Percentiles rank a stretch among this genome's conserved stretches.
phyloP scores from a whole-genome alignment of 192 early-diverging fungal species.

The Rhizophagus prolifer region DNA sequence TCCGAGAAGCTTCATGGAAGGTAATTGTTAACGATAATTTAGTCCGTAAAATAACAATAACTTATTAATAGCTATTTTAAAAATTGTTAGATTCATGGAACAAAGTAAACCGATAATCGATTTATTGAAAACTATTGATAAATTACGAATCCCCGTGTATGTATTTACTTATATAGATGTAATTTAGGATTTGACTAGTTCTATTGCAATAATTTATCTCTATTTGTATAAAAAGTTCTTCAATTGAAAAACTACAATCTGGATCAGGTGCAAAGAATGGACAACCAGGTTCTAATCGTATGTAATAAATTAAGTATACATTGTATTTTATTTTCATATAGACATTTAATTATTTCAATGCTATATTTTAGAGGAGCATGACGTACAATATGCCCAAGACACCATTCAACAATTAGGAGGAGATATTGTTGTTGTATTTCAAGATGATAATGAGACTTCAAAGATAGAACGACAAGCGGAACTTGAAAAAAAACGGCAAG shows the following conservation, averaged over 20 bases:
- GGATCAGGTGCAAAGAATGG: neutral
- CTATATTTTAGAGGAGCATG: conserved; percentile 44
- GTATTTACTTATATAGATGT: conserved; percentile 23
- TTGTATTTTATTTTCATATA: neutral
- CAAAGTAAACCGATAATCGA: conserved; percentile 72
- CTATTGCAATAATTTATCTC: neutral
- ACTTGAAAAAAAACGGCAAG: conserved; percentile 58
- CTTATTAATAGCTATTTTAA: neutral
- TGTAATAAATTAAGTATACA: neutral
- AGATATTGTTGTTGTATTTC: conserved; percentile 66
- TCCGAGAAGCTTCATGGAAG: conserved; percentile 55
- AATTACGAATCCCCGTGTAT: conserved; percentile 61
- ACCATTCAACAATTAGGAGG: conserved; percentile 62
- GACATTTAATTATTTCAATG: neutral
- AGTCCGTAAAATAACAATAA: neutral
- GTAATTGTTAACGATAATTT: neutral
- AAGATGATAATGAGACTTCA: conserved; percentile 68
- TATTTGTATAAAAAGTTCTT: conserved; percentile 3
- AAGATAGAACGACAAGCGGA: conserved; percentile 63
- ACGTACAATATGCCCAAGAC: conserved; percentile 64
- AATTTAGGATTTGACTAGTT: neutral
- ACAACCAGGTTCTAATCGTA: conserved; percentile 1
- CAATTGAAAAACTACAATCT: conserved; percentile 11
- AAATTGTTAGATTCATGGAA: conserved; percentile 52
- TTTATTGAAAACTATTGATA: conserved; percentile 70